phyloP scores from a whole-genome alignment of 768 basidiomycete genomes.

The Pleurotus djamor region DNA sequence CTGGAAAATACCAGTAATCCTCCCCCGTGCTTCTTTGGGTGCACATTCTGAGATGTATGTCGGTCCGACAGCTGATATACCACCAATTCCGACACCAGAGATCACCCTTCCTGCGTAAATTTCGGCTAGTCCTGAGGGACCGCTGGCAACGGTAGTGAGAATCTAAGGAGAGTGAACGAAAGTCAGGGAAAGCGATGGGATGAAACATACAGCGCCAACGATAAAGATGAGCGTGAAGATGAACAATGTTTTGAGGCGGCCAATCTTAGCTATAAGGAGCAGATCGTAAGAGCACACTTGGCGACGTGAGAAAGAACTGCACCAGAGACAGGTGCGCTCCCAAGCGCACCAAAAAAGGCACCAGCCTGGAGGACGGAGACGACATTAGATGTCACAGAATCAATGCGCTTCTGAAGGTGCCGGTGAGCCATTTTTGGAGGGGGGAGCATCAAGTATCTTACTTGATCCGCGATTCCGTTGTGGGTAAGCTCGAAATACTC shows the following conservation, averaged over 20 bases:
- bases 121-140: conserved; percentile 40
- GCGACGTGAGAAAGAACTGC: background rate
- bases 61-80: conserved; percentile 62
- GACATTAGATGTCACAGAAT: conserved; percentile 74
- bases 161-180: too few species aligned
- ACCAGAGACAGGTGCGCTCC: conserved; percentile 71
- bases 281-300: too few species aligned
- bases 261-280: too few species aligned
- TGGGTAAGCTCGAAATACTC: conserved; percentile 55
- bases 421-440: background rate
- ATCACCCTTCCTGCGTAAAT: conserved; percentile 64
- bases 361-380: conserved; percentile 88
- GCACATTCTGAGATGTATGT: conserved; percentile 69
- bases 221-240: background rate
- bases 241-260: conserved; percentile 13
- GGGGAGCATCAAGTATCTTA: background rate
- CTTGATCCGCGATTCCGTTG: conserved; percentile 28
- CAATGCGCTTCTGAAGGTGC: conserved; percentile 18
- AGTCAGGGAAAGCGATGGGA: too few species aligned
- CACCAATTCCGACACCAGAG: conserved; percentile 61
- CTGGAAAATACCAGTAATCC: conserved; percentile 71
- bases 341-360: conserved; percentile 85
- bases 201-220: too few species aligned
- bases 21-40: conserved; percentile 65
- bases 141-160: conserved; percentile 52